phyloP scores from a whole-genome alignment of 345 rosid genomes.

The Eucalyptus grandis region DNA sequence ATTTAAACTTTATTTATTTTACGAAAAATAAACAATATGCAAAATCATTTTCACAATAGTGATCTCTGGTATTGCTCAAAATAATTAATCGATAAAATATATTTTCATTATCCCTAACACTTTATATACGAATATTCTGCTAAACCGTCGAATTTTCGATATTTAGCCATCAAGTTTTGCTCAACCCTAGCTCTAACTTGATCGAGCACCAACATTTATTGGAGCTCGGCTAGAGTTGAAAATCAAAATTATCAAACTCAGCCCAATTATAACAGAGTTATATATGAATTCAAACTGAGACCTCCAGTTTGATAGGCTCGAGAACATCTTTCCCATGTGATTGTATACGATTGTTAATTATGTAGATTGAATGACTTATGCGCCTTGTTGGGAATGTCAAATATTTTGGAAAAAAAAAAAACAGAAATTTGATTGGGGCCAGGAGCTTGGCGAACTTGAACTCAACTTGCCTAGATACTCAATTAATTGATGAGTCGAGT shows the following conservation, averaged over 20 bases:
- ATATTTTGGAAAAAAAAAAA: not conserved
- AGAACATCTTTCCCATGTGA: not conserved
- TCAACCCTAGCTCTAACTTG: not conserved
- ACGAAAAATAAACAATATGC: accelerated
- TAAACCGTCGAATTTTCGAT: accelerated
- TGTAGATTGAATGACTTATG: not conserved
- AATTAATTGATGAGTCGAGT: not conserved
- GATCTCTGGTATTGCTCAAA: accelerated
- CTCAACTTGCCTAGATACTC: not conserved
- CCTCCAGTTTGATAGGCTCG: not conserved
- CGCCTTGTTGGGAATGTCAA: not conserved
- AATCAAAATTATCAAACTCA: not conserved
- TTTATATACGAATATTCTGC: not conserved
- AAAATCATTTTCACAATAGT: not conserved
- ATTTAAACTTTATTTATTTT: not conserved
- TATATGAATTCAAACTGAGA: not conserved
- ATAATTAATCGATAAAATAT: not conserved
- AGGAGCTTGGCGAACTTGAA: not conserved
- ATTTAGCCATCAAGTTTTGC: not conserved
- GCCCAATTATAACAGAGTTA: not conserved
- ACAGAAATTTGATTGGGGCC: not conserved
- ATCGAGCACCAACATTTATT: not conserved
- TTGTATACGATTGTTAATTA: not conserved
- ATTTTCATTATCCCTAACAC: not conserved
- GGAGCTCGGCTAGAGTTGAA: not conserved